These are phyloP conservation scores for Diaporthe aspalathi DNA, from an alignment of 2,329 filamentous ascomycete species.

Conservation along the genomic window DNA sequence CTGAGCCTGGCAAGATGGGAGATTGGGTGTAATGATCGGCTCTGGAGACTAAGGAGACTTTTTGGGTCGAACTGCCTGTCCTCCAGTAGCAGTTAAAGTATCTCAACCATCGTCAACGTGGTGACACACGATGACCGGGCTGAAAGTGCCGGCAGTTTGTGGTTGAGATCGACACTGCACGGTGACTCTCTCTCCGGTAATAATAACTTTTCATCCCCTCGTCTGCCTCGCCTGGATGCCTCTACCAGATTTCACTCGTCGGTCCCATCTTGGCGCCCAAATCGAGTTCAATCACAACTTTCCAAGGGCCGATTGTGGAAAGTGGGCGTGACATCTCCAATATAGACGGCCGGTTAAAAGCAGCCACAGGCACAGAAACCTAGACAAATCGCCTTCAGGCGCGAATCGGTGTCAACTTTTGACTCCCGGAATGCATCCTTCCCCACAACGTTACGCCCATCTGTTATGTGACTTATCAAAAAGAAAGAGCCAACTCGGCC, in stretches of 20 bases:
- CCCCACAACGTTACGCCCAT: constrained; percentile 5
- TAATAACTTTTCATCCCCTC: constrained; percentile 3
- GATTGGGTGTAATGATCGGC: constrained; percentile 5
- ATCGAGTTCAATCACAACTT: constrained; percentile 5
- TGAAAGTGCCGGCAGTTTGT: constrained; percentile 26
- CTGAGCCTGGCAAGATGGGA: neutral
- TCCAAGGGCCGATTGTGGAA: constrained; percentile 13
- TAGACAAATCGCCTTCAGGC: neutral
- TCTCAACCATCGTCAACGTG: constrained; percentile 17
- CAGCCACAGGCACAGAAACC: neutral
- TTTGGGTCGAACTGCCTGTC: neutral
- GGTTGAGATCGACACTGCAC: constrained; percentile 19
- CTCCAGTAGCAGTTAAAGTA: constrained; percentile 7
- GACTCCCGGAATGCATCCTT: neutral
- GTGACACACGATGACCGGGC: neutral
- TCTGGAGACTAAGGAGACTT: neutral
- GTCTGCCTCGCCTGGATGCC: neutral
- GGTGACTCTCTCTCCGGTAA: constrained; percentile 18
- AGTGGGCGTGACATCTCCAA: constrained; percentile 21
- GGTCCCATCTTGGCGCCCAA: constrained; percentile 7
- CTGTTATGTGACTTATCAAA: neutral
- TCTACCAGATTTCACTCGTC: constrained; percentile 11
- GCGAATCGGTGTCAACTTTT: constrained; percentile 22
- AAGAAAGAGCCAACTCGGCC: neutral
- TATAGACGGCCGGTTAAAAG: constrained; percentile 28